Conservation (phyloP, 1,139 yeast species). For the Yamadazyma atlantica region DNA sequence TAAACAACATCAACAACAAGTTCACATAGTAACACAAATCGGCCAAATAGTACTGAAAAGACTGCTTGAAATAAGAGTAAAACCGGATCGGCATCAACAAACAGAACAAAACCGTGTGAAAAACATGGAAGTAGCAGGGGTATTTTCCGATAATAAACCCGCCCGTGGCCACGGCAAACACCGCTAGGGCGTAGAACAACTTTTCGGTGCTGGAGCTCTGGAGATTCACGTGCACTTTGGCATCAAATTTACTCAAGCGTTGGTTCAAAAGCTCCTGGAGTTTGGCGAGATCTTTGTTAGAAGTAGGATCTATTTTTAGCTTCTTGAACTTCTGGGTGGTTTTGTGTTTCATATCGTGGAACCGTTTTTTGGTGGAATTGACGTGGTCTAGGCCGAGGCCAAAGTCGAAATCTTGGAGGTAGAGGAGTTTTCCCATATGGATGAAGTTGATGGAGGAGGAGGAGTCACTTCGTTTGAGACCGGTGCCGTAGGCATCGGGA, state of each 20-base stretch:
- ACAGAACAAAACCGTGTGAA: constrained; percentile 63
- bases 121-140: constrained; percentile 75
- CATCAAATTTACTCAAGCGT: constrained; percentile 57
- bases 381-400: constrained; percentile 42
- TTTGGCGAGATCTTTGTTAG: constrained; percentile 24
- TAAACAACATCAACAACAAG: constrained; percentile 59
- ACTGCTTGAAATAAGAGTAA: constrained; percentile 75
- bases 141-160: constrained; percentile 79
- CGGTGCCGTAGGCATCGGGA: constrained; percentile 6
- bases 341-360: constrained; percentile 36
- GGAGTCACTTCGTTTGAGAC: constrained; percentile 29
- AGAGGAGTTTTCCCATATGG: constrained; percentile 37
- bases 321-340: constrained; percentile 35
- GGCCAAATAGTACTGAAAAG: constrained; percentile 85
- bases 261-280: constrained; percentile 35
- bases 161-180: constrained; percentile 63
- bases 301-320: constrained; percentile 16
- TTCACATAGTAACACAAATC: constrained; percentile 94
- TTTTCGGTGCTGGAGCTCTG: constrained; percentile 72
- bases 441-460: constrained; percentile 34
- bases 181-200: constrained; percentile 72
- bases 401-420: constrained; percentile 45
- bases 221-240: constrained; percentile 49
- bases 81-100: constrained; percentile 81
- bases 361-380: constrained; percentile 31